Evolutionary conservation across 2,329 filamentous ascomycete species (phyloP), one percentile per base, ranked within the genome.

Genomic region (Colletotrichum shisoi): DNA sequence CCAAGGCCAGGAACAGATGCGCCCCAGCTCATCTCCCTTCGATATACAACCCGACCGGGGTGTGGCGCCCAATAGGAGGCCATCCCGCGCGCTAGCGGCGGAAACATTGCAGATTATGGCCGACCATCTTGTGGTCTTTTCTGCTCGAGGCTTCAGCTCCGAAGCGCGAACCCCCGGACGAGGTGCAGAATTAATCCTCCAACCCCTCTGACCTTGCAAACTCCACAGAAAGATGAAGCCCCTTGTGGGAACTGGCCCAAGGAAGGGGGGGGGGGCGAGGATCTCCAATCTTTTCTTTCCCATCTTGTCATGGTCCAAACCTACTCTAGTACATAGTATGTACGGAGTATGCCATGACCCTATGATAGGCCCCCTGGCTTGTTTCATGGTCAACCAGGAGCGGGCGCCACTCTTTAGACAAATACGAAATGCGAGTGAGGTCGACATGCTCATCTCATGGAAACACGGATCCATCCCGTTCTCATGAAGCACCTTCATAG

Each of bases 21-120:
- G 7, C 63, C 63, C 63, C 52, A 52, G 59, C 57, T 63, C 59
- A 67, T 67, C 59, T 67, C 63, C 60, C 40, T 49, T 59, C 61
- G 27, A 45, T 64, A 51, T 59, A 52, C 42, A 59, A 46, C 42
- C 49, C 21, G 37, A 45, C 59, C 19, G 46, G 27, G 27, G 61
- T 54, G 19, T 39, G n/a, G 13, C 4, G 44, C 27, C 65, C 53
- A 67, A 67, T 67, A 13, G 48, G 54, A 67, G 58, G 58, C 19
- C 8, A 51, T 64, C 48, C 48, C 54, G 61, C 54, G 48, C 49
- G 56, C 54, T 67, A 67, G 61, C 27, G 39, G 37, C 54, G 42
- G 54, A 67, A 67, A 67, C 65, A 63, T 49, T 45, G 48, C 61
- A 37, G 61, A 58, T 63, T 58, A 21, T 58, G 46, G 39, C 31